A percentile compares a stretch with the other conserved stretches of the same genome.
phyloP scores from a whole-genome alignment of 2,329 filamentous ascomycete species.

The Pseudocercospora fuligena region DNA sequence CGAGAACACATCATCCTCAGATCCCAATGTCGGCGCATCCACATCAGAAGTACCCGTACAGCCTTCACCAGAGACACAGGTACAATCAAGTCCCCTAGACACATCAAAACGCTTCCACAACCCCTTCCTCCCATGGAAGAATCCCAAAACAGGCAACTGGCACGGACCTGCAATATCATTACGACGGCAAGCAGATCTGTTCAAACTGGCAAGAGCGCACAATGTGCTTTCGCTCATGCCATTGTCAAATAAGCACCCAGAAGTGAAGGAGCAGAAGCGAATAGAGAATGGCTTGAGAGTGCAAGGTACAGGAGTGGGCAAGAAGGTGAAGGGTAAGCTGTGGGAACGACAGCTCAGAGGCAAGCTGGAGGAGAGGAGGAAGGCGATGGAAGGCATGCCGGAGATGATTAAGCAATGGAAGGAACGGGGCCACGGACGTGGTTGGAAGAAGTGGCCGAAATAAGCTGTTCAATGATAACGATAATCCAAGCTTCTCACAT shows the following conservation, averaged over 20 bases:
- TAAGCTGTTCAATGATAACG: constrained; percentile 8
- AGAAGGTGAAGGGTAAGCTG: constrained; percentile 92
- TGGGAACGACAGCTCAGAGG: constrained; percentile 86
- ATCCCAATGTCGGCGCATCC: constrained; percentile 42
- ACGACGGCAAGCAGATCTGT: constrained; percentile 85
- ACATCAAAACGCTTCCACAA: constrained; percentile 55
- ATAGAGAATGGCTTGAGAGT: constrained; percentile 81
- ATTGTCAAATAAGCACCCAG: constrained; percentile 46
- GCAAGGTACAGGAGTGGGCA: constrained; percentile 84
- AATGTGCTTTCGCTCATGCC: constrained; percentile 43
- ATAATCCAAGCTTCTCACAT: too few relatives aligned
- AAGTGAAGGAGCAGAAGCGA: constrained; percentile 70
- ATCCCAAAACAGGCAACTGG: constrained; percentile 80
- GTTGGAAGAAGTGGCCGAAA: constrained; percentile 75
- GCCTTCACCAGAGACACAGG: constrained; percentile 24
- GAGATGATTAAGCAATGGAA: constrained; percentile 92
- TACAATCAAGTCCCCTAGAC: constrained; percentile 35
- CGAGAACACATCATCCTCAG: constrained; percentile 48
- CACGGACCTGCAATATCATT: constrained; percentile 82
- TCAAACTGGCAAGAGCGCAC: constrained; percentile 76
- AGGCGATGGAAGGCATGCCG: constrained; percentile 95
- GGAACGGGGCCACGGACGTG: constrained; percentile 77
- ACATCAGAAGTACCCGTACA: constrained; percentile 45
- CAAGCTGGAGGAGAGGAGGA: constrained; percentile 83
- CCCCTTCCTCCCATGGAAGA: constrained; percentile 80